A percentile compares a stretch with the other conserved stretches of the same genome.
Evolutionary conservation across 495 filamentous ascomycete species (phyloP).

Genomic region (Aspergillus campestris): DNA sequence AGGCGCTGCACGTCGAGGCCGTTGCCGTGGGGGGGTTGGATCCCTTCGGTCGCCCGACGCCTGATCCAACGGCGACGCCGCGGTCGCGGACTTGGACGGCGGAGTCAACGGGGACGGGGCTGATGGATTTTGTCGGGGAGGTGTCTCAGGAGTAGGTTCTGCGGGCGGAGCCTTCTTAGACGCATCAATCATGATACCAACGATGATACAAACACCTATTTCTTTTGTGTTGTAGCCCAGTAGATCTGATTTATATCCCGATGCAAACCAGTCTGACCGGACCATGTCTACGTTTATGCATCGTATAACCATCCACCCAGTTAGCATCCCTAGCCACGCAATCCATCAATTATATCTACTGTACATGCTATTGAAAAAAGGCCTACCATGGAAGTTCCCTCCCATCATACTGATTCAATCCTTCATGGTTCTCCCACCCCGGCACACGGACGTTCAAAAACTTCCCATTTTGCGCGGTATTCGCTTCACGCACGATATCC

Average conservation of each 20-base stretch:
- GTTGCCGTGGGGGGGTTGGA: conserved; percentile 16
- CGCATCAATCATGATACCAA: background rate
- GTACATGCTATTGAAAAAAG: too few relatives aligned
- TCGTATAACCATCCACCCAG: background rate
- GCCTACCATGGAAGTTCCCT: conserved; percentile 23
- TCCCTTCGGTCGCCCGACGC: conserved; percentile 5
- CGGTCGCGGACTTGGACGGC: conserved; percentile 21
- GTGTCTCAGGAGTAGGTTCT: conserved; percentile 7
- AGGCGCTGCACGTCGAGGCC: conserved; percentile 22
- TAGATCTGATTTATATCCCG: background rate
- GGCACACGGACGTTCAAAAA: conserved; percentile 36
- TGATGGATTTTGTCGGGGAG: conserved; percentile 30
- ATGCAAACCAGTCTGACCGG: background rate
- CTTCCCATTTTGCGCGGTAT: conserved; percentile 33
- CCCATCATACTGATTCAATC: conserved; percentile 31
- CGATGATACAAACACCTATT: background rate
- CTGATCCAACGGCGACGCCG: conserved; percentile 5
- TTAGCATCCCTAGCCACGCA: too few relatives aligned
- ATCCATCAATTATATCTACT: too few relatives aligned
- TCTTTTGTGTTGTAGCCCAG: background rate
- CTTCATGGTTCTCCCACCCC: conserved; percentile 31
- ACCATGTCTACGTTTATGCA: conserved; percentile 6
- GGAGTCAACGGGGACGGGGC: conserved; percentile 4
- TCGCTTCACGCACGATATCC: conserved; percentile 33
- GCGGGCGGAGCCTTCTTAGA: background rate